These are phyloP conservation scores for Talaromyces sp. DNA, from an alignment of 2,329 filamentous ascomycete species.

Conservation along the genomic window DNA sequence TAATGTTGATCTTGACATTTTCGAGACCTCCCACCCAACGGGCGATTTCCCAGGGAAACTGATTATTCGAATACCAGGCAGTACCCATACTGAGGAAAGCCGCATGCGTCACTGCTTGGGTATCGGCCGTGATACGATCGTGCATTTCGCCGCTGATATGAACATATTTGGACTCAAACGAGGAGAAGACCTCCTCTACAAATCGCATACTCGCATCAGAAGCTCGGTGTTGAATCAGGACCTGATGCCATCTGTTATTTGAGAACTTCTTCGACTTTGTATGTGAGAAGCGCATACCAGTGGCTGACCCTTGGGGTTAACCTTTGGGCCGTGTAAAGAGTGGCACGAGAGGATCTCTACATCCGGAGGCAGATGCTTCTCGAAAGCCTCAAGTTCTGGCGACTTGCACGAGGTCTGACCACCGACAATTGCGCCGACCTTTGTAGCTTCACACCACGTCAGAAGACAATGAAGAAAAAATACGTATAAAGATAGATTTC, in stretches of 20 bases:
- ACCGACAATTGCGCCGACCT: slow-evolving; percentile 88
- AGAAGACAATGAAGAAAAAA: slow-evolving; percentile 14
- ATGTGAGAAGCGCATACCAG: slow-evolving; percentile 51
- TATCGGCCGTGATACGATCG: slow-evolving; percentile 96
- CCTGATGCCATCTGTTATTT: slow-evolving; percentile 36
- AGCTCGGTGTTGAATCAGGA: slow-evolving; percentile 86
- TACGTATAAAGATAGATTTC: slow-evolving; percentile 4
- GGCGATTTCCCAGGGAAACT: slow-evolving; percentile 96
- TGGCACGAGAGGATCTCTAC: slow-evolving; percentile 94
- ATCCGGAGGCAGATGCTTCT: slow-evolving; percentile 77
- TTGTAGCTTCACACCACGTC: slow-evolving; percentile 63
- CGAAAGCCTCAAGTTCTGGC: slow-evolving; percentile 90
- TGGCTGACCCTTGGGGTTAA: slow-evolving; percentile 83
- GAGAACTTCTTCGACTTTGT: slow-evolving; percentile 9
- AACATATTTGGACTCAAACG: slow-evolving; percentile 79
- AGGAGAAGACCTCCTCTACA: slow-evolving; percentile 74
- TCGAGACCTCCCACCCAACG: slow-evolving; percentile 96
- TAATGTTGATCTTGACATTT: slow-evolving; percentile 99
- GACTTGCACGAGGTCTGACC: slow-evolving; percentile 98
- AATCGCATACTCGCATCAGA: slow-evolving; percentile 68
- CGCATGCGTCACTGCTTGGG: slow-evolving; percentile 94
- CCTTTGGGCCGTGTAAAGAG: slow-evolving; percentile 87
- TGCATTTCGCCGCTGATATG: slow-evolving; percentile 81
- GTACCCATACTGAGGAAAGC: slow-evolving; percentile 97
- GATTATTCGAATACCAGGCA: slow-evolving; percentile 88